phyloP scores from a whole-genome alignment of 768 basidiomycete species.

The Lactarius indigo region DNA sequence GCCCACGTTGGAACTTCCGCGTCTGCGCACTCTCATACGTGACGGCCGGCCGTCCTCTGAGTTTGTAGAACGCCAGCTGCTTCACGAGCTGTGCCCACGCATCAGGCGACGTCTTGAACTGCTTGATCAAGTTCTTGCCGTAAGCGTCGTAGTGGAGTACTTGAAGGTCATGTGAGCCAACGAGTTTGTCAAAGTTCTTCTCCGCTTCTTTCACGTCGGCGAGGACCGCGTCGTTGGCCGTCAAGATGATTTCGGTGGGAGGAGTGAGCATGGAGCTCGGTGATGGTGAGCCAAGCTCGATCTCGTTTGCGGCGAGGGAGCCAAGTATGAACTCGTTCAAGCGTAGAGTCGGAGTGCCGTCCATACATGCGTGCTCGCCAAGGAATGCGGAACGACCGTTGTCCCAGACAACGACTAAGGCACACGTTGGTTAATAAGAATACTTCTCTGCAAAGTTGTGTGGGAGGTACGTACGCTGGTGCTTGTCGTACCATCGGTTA shows the following conservation, averaged over 20 bases:
- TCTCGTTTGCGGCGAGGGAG: conserved; percentile 64
- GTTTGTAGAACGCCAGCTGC: conserved; percentile 92
- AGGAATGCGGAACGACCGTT: conserved; percentile 94
- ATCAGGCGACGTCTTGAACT: conserved; percentile 80
- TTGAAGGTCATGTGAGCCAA: conserved; percentile 69
- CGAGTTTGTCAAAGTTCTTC: conserved; percentile 68
- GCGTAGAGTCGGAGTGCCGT: conserved; percentile 92
- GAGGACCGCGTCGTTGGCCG: conserved; percentile 52
- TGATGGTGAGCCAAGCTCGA: conserved; percentile 62
- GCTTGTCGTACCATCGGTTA: conserved; percentile 96
- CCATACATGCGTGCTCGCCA: conserved; percentile 85
- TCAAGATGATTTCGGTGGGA: conserved; percentile 70
- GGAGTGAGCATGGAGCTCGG: conserved; percentile 25
- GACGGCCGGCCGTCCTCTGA: conserved; percentile 68
- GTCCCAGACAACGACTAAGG: conserved; percentile 87
- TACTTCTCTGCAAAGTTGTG: background rate
- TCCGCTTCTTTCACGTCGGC: conserved; percentile 56
- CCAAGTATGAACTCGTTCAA: conserved; percentile 93
- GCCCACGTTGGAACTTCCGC: conserved; percentile 81
- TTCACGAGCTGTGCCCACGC: conserved; percentile 95
- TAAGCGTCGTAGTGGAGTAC: conserved; percentile 45
- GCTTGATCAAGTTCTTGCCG: conserved; percentile 85
- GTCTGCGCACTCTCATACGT: conserved; percentile 96
- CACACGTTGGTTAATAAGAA: conserved; percentile 7
- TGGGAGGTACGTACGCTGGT: conserved; percentile 61